Conservation (phyloP, 345 rosid species). For the Gossypium sturtianum region DNA sequence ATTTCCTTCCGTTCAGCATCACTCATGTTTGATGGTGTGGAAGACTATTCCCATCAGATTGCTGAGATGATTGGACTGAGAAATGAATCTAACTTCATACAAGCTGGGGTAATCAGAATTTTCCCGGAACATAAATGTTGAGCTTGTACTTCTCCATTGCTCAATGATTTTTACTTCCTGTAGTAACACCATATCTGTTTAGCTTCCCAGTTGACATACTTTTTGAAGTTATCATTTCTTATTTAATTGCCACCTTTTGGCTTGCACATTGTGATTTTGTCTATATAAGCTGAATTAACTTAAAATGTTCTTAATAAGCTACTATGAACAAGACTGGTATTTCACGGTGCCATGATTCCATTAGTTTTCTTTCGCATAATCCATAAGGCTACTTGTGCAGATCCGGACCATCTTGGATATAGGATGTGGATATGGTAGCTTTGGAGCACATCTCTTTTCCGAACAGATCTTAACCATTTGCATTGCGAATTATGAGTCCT, state of each 20-base stretch:
- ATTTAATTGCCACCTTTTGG: background rate
- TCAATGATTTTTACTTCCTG: background rate
- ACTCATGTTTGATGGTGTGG: slow-evolving; percentile 82
- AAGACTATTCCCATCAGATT: slow-evolving; percentile 97
- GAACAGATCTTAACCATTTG: slow-evolving; percentile 85
- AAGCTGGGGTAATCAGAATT: slow-evolving; percentile 73
- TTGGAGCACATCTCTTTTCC: slow-evolving; percentile 90
- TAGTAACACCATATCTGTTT: background rate
- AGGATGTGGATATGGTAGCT: slow-evolving; percentile 99
- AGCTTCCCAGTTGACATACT: background rate
- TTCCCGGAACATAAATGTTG: background rate
- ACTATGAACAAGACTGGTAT: background rate
- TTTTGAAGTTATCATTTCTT: background rate
- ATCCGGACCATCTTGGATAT: slow-evolving; percentile 91
- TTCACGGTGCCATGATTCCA: background rate
- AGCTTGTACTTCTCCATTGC: background rate
- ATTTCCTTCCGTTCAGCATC: slow-evolving; percentile 91
- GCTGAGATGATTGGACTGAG: slow-evolving; percentile 95
- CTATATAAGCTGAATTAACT: background rate
- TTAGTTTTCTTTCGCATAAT: background rate
- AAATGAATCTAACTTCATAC: slow-evolving; percentile 69
- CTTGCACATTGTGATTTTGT: background rate
- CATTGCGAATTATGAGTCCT: slow-evolving; percentile 87
- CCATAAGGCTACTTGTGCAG: slow-evolving; percentile 33
- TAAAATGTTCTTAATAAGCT: background rate